Evolutionary conservation across 495 filamentous ascomycete species (phyloP).

Genomic region (Neurospora sp.): DNA sequence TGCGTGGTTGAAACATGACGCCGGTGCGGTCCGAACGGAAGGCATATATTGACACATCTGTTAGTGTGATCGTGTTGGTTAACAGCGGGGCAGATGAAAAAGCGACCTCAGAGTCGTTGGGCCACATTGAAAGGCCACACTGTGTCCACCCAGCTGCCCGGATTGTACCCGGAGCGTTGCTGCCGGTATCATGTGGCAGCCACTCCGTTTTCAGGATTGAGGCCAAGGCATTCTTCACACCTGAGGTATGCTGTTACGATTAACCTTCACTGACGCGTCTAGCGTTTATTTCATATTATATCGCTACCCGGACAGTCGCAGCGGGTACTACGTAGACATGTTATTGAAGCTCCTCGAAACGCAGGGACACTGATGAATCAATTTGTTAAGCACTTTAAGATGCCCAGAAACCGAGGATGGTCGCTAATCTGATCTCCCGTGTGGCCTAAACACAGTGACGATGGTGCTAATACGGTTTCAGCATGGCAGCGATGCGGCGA

Average conservation of each 20-base stretch:
- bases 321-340: not conserved
- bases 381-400: not conserved
- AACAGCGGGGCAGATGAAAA: not conserved
- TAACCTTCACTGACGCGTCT: not conserved
- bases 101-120: not conserved
- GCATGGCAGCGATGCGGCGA: not conserved
- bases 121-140: not conserved
- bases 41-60: constrained; percentile 2
- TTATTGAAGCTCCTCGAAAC: not conserved
- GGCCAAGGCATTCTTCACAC: not conserved
- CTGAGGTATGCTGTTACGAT: not conserved
- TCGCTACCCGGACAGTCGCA: not conserved
- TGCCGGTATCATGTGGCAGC: not conserved
- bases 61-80: not conserved
- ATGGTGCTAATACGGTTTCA: not conserved
- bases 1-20: not conserved
- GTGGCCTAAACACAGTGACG: not conserved
- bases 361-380: not conserved
- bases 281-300: not conserved
- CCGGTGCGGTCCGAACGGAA: constrained; percentile 10
- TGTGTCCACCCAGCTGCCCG: not conserved
- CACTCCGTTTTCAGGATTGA: not conserved
- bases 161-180: not conserved
- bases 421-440: not conserved
- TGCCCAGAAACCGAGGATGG: not conserved